phyloP scores from a whole-genome alignment of 2,329 filamentous ascomycete species.

The Colletotrichum sp. region DNA sequence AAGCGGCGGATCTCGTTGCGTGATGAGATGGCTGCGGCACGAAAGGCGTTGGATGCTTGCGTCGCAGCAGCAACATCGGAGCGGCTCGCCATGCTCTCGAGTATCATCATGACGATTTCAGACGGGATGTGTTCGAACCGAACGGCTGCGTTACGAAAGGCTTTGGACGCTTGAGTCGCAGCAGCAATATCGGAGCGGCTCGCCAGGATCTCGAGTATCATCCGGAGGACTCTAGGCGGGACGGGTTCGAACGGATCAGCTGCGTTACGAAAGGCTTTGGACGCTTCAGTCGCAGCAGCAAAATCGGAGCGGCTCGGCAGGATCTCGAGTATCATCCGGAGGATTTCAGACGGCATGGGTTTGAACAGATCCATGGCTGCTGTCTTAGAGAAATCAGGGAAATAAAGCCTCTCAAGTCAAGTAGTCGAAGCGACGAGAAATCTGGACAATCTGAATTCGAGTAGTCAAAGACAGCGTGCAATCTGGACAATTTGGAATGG shows the following conservation, averaged over 20 bases:
- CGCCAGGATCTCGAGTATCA: not conserved
- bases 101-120: too few species aligned
- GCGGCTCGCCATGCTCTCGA: too few species aligned
- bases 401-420: not conserved
- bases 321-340: not conserved
- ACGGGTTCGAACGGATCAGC: too few species aligned
- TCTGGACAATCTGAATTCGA: not conserved
- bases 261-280: too few species aligned
- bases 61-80: too few species aligned
- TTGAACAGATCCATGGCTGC: not conserved
- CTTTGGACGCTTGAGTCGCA: too few species aligned
- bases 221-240: not conserved
- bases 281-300: too few species aligned
- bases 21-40: not conserved
- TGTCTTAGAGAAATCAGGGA: not conserved
- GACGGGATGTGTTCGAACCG: too few species aligned
- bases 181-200: not conserved
- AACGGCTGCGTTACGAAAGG: too few species aligned
- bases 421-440: not conserved
- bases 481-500: not conserved
- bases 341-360: not conserved
- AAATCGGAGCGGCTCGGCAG: not conserved
- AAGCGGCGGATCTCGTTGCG: not conserved
- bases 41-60: not conserved
- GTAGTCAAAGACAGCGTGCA: not conserved